Conservation (phyloP, 1,284 basidiomycete genomes). For the Cryptococcus hybrid region DNA sequence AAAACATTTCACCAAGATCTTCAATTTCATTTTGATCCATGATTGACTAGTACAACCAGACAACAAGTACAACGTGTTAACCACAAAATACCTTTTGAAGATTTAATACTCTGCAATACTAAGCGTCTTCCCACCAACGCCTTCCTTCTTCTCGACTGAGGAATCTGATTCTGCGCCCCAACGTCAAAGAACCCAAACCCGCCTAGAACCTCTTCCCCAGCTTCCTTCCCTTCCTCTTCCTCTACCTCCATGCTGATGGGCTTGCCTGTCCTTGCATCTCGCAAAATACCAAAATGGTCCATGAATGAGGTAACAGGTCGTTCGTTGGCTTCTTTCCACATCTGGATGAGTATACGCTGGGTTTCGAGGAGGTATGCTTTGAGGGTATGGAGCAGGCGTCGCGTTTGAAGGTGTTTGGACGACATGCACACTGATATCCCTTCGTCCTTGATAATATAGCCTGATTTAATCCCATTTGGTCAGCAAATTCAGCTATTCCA, state of each 20-base stretch:
- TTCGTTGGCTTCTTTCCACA: constrained; percentile 79
- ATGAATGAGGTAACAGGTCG: constrained; percentile 70
- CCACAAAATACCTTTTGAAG: no score
- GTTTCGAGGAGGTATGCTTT: constrained; percentile 77
- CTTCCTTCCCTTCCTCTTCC: constrained; percentile 30
- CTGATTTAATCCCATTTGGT: constrained; percentile 14
- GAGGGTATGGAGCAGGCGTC: constrained; percentile 83
- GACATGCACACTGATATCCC: constrained; percentile 86
- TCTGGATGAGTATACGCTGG: constrained; percentile 69
- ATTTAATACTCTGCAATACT: constrained; percentile 33
- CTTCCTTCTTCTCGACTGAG: constrained; percentile 38
- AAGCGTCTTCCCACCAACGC: constrained; percentile 32
- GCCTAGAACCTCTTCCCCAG: constrained; percentile 58
- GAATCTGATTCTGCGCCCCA: constrained; percentile 31
- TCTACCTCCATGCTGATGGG: constrained; percentile 54
- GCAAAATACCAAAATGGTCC: constrained; percentile 66
- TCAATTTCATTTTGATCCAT: no score
- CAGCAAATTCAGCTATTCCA: background rate
- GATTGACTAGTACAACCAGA: no score
- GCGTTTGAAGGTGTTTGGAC: constrained; percentile 92
- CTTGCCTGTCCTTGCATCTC: constrained; percentile 75
- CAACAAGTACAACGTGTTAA: no score
- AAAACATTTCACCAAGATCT: no score
- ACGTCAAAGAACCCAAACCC: constrained; percentile 86
- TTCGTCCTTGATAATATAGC: constrained; percentile 97